Evolutionary conservation across 768 basidiomycete species (phyloP).

Genomic region (Phylloporus sp.): DNA sequence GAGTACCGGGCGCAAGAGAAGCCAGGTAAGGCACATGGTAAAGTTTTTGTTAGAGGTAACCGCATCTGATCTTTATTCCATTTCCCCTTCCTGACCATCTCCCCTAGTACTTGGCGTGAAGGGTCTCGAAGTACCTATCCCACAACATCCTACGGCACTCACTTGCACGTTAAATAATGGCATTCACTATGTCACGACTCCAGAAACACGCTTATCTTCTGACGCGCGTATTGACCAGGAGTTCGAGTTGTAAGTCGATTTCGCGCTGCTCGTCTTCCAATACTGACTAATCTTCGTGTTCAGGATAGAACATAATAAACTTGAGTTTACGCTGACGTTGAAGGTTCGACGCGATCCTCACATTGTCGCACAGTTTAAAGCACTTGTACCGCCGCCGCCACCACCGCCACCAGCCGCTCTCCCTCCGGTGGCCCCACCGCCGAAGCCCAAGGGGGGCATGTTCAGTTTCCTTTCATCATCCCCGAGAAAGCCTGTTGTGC

Average conservation of each 20-base stretch:
- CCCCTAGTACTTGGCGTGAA: constrained; percentile 69
- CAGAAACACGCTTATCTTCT: constrained; percentile 57
- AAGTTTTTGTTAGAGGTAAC: constrained; percentile 91
- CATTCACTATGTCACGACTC: constrained; percentile 92
- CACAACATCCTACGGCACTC: constrained; percentile 66
- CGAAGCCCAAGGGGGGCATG: constrained; percentile 60
- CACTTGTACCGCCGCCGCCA: constrained; percentile 49
- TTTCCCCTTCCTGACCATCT: background rate
- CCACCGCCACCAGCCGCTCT: constrained; percentile 41
- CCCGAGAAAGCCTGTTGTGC: constrained; percentile 62
- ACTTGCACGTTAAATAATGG: constrained; percentile 94
- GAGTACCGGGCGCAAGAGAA: constrained; percentile 77
- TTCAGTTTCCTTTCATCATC: constrained; percentile 74
- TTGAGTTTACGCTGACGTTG: constrained; percentile 89
- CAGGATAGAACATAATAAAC: constrained; percentile 90
- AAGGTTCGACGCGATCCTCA: constrained; percentile 87
- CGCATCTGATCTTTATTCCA: constrained; percentile 11
- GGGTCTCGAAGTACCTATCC: constrained; percentile 73
- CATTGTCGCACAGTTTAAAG: constrained; percentile 73
- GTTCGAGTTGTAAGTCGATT: constrained; percentile 73
- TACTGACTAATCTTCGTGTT: background rate
- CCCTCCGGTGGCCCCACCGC: constrained; percentile 42
- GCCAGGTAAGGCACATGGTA: constrained; percentile 78
- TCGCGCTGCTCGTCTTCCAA: background rate
- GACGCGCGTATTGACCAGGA: constrained; percentile 78